Evolutionary conservation across 2,329 filamentous ascomycete genomes (phyloP).

Genomic region (Monosporascus sp.): DNA sequence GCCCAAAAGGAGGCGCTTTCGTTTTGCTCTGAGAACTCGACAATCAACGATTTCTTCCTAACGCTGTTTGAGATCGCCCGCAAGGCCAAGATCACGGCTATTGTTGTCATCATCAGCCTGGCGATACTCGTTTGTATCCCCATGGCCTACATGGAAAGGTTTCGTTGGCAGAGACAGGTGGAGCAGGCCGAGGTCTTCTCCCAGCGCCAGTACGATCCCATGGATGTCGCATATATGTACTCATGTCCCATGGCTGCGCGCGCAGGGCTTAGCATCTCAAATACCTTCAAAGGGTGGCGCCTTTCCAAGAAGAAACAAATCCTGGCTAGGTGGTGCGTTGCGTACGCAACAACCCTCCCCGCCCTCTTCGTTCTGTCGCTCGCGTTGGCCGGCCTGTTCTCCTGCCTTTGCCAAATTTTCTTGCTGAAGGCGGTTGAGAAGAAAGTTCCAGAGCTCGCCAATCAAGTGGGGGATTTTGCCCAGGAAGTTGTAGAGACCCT

Average conservation of each 20-base stretch:
- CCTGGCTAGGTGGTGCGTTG: slow-evolving; percentile 74
- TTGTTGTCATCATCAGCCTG: slow-evolving; percentile 65
- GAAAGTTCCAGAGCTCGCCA: slow-evolving; percentile 68
- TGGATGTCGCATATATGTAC: slow-evolving; percentile 85
- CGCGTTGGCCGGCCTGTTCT: slow-evolving; percentile 74
- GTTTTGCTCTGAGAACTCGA: slow-evolving; percentile 84
- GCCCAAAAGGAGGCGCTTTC: slow-evolving; percentile 75
- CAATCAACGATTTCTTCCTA: slow-evolving; percentile 79
- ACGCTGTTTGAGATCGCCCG: slow-evolving; percentile 61
- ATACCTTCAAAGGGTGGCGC: slow-evolving; percentile 50
- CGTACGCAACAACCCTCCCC: slow-evolving; percentile 79
- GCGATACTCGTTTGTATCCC: slow-evolving; percentile 70
- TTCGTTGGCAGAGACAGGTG: slow-evolving; percentile 69
- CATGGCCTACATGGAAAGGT: slow-evolving; percentile 77
- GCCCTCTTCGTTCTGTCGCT: slow-evolving; percentile 84
- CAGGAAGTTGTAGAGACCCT: slow-evolving; percentile 70
- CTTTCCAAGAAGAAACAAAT: slow-evolving; percentile 48
- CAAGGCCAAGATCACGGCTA: slow-evolving; percentile 67
- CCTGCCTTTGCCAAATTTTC: slow-evolving; percentile 76
- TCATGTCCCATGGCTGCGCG: slow-evolving; percentile 73
- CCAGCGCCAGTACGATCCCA: slow-evolving; percentile 64
- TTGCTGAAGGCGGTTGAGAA: slow-evolving; percentile 69
- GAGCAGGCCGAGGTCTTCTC: slow-evolving; percentile 62
- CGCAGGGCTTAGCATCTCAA: slow-evolving; percentile 65
- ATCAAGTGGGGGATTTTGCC: slow-evolving; percentile 73